Conservation (phyloP, 495 filamentous ascomycete species). For the Xylaria telfairii region DNA sequence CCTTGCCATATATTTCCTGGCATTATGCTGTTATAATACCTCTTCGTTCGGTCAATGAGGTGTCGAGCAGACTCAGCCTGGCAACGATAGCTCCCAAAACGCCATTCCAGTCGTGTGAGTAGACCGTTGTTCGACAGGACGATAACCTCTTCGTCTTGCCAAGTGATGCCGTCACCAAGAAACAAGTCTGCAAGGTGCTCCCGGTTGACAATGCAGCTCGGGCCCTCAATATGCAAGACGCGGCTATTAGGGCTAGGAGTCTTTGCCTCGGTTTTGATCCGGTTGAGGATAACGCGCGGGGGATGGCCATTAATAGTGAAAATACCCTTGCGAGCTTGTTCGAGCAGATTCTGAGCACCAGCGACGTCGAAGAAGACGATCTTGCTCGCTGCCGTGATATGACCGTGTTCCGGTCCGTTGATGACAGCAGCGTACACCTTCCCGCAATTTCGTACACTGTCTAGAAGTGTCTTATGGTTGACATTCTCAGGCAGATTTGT, state of each 20-base stretch:
- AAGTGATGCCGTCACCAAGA: not conserved
- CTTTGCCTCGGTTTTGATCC: conserved; percentile 16
- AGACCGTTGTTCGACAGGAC: not conserved
- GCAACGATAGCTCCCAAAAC: conserved; percentile 29
- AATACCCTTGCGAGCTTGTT: not conserved
- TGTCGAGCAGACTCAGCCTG: conserved; percentile 19
- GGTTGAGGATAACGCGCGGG: conserved; percentile 13
- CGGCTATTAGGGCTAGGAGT: conserved; percentile 7
- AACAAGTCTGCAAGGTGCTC: not conserved
- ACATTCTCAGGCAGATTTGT: conserved; percentile 14
- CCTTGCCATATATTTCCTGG: not conserved
- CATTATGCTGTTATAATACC: too few relatives aligned
- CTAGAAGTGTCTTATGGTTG: conserved; percentile 15
- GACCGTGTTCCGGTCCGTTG: not conserved
- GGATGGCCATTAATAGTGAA: not conserved
- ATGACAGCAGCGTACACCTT: conserved; percentile 26
- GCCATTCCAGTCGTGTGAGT: conserved; percentile 26
- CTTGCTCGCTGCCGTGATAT: conserved; percentile 18
- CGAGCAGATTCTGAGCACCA: conserved; percentile 18
- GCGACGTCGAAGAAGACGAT: conserved; percentile 28
- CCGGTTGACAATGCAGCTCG: conserved; percentile 21
- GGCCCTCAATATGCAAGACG: conserved; percentile 25
- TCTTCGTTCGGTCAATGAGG: conserved; percentile 19
- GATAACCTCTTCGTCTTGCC: conserved; percentile 21
- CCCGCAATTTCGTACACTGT: conserved; percentile 16